Evolutionary conservation across 805 yeast species (phyloP).

Genomic region (Metschnikowia cubensis): DNA sequence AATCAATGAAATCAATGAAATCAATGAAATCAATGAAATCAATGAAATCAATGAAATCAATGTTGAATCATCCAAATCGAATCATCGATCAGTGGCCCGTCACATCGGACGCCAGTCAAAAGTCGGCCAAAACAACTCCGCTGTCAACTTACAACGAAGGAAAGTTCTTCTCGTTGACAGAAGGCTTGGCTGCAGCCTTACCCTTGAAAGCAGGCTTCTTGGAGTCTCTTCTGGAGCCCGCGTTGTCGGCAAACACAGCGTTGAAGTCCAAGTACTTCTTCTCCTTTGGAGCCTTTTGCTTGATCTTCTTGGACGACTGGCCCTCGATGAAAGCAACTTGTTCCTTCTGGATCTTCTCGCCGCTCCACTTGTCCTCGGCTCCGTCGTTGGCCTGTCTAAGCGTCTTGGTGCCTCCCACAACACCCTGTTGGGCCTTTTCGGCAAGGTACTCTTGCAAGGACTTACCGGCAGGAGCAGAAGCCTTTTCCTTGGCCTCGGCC

Average conservation of each 20-base stretch:
- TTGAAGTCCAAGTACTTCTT: slow-evolving; percentile 73
- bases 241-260: slow-evolving; percentile 53
- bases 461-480: slow-evolving; percentile 51
- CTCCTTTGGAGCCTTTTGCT: slow-evolving; percentile 74
- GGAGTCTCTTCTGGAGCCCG: slow-evolving; percentile 28
- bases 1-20: too few species aligned
- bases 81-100: slow-evolving; percentile 65
- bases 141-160: slow-evolving; percentile 50
- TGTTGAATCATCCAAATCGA: not conserved
- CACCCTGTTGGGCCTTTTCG: slow-evolving; percentile 48
- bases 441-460: slow-evolving; percentile 86
- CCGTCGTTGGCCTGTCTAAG: slow-evolving; percentile 56
- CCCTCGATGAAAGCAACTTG: slow-evolving; percentile 50
- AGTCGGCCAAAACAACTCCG: too few species aligned
- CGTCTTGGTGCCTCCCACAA: slow-evolving; percentile 33
- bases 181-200: slow-evolving; percentile 25
- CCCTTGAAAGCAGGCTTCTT: slow-evolving; percentile 19
- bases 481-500: slow-evolving; percentile 39
- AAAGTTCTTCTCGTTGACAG: slow-evolving; percentile 60
- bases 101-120: slow-evolving; percentile 35
- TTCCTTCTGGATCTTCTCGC: slow-evolving; percentile 62
- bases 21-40: not conserved
- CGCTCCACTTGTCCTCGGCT: slow-evolving; percentile 49
- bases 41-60: too few species aligned
- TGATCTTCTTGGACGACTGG: slow-evolving; percentile 61